These are phyloP conservation scores for Boletellus emodensis DNA, from an alignment of 768 basidiomycete species.

Conservation along the genomic window DNA sequence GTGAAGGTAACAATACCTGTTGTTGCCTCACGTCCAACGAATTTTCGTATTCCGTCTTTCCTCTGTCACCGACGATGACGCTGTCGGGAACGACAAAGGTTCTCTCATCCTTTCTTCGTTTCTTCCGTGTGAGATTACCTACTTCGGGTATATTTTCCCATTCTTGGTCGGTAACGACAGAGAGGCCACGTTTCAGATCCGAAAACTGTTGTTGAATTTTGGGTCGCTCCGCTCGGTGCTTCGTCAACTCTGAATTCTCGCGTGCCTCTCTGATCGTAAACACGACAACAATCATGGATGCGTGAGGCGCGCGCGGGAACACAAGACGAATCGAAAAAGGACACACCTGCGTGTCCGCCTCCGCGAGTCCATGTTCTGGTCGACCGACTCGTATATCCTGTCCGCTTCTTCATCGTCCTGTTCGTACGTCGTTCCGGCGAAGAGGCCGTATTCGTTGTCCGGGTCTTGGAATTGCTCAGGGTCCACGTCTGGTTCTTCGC, in stretches of 20 bases:
- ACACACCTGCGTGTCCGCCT: conserved; percentile 75
- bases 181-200: conserved; percentile 87
- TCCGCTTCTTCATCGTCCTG: conserved; percentile 98
- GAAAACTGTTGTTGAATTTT: conserved; percentile 96
- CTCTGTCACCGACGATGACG: conserved; percentile 80
- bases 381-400: conserved; percentile 89
- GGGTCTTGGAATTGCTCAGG: conserved; percentile 95
- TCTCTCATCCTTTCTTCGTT: conserved; percentile 80
- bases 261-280: conserved; percentile 56
- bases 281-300: neutral
- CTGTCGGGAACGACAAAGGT: conserved; percentile 92
- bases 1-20: conserved; percentile 43
- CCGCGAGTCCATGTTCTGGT: conserved; percentile 84
- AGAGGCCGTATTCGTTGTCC: conserved; percentile 94
- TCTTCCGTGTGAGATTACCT: conserved; percentile 90
- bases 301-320: neutral
- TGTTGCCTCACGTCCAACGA: conserved; percentile 74
- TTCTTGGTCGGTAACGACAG: conserved; percentile 82
- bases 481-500: conserved; percentile 85
- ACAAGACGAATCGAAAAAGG: conserved; percentile 33
- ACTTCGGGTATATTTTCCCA: conserved; percentile 97
- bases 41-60: conserved; percentile 72
- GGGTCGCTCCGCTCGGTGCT: conserved; percentile 81
- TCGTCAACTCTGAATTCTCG: conserved; percentile 69
- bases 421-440: conserved; percentile 94